Percentiles rank a stretch among this genome's conserved stretches.
Conservation (phyloP, 148 eudicot genomes). For the Fagopyrum tataricum region DNA sequence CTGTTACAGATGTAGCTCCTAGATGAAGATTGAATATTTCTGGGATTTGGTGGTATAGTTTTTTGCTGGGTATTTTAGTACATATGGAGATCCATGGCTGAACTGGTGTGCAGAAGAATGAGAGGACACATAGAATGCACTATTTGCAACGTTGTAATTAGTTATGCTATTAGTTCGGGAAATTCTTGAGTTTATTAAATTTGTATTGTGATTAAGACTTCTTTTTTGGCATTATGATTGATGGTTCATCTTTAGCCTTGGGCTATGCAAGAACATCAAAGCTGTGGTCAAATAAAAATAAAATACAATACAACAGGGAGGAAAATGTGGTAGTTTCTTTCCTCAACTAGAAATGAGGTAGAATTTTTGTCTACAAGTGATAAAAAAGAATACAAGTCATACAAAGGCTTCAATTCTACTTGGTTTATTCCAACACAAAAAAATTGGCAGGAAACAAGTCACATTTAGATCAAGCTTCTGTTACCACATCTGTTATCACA, state of each 20-base stretch:
- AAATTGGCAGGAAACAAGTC: not conserved
- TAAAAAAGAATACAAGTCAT: not conserved
- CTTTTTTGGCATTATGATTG: not conserved
- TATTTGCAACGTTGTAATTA: not conserved
- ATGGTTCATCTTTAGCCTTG: not conserved
- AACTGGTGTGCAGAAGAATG: not conserved
- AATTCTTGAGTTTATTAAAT: not conserved
- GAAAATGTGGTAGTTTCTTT: conserved; percentile 3
- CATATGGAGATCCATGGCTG: not conserved
- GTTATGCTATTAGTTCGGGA: not conserved
- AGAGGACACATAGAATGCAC: not conserved
- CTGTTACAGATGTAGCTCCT: conserved; percentile 8
- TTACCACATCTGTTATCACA: not conserved
- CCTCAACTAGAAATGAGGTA: conserved; percentile 1
- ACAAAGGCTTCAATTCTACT: not conserved
- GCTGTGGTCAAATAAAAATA: not conserved
- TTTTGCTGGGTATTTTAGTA: not conserved
- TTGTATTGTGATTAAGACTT: not conserved
- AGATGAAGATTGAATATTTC: not conserved
- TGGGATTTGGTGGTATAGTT: not conserved
- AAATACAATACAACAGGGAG: not conserved
- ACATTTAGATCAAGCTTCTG: not conserved
- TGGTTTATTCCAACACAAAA: not conserved
- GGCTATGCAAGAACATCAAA: not conserved
- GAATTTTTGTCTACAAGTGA: not conserved